Percentiles rank a stretch among this genome's conserved stretches.
phyloP scores from a whole-genome alignment of 2,329 filamentous ascomycete genomes.

The Ceratocystis diversiconidia region DNA sequence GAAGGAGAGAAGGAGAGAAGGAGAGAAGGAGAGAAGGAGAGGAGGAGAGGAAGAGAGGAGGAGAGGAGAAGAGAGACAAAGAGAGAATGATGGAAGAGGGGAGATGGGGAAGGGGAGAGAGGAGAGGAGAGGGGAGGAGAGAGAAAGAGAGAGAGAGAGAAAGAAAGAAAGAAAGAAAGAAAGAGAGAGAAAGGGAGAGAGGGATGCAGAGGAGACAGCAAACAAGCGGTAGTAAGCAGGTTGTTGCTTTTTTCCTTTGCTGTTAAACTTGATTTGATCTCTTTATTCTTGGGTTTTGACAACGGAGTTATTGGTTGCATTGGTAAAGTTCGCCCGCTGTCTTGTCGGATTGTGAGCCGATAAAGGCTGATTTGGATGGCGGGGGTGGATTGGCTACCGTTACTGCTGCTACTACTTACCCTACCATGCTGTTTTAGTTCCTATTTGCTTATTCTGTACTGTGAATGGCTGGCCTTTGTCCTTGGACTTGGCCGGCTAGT shows the following conservation, averaged over 20 bases:
- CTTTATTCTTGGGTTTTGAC: background rate
- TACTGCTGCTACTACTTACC: background rate
- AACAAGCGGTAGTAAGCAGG: background rate
- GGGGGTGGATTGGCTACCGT: background rate
- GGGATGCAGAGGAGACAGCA: too few relatives aligned
- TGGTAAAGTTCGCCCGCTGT: slow-evolving; percentile 4
- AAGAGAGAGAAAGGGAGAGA: background rate
- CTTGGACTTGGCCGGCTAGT: background rate
- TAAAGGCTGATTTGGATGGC: background rate
- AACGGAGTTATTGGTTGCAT: background rate
- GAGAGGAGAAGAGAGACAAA: too few relatives aligned
- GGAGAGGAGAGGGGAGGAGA: background rate
- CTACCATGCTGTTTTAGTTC: background rate
- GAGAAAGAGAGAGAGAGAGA: background rate
- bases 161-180: background rate
- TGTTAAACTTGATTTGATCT: too few relatives aligned
- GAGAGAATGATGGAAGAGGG: background rate
- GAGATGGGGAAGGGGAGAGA: background rate
- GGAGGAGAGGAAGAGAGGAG: background rate
- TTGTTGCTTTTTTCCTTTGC: background rate
- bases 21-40: background rate
- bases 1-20: background rate
- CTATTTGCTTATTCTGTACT: background rate
- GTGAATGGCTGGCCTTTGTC: background rate
- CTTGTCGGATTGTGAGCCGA: background rate